Evolutionary conservation across 352 stramenopile species (phyloP).

Genomic region (Pythium brachiatum): DNA sequence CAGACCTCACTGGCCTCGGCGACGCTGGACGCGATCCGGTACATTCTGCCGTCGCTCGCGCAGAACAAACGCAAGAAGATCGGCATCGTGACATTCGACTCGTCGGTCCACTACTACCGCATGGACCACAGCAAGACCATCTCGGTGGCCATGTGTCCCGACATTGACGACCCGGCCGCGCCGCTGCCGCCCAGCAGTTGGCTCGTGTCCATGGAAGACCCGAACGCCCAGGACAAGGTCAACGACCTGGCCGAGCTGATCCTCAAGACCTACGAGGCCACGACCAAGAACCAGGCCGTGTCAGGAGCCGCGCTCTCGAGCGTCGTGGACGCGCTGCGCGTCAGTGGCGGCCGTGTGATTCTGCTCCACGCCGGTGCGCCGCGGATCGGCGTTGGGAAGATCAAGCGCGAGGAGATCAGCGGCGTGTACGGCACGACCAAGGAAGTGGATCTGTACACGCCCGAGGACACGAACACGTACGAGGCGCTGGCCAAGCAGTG

Average conservation of each 20-base stretch:
- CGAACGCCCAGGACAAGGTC: slow-evolving; percentile 66
- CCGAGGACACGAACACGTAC: slow-evolving; percentile 65
- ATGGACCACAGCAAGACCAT: slow-evolving; percentile 70
- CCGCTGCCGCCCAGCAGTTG: slow-evolving; percentile 73
- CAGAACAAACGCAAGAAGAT: slow-evolving; percentile 86
- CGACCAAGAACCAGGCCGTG: slow-evolving; percentile 75
- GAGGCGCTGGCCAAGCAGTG: slow-evolving; percentile 62
- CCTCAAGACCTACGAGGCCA: slow-evolving; percentile 60
- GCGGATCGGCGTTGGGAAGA: slow-evolving; percentile 66
- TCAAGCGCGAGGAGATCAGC: slow-evolving; percentile 80
- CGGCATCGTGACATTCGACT: slow-evolving; percentile 87
- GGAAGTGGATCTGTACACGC: slow-evolving; percentile 83
- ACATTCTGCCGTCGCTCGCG: slow-evolving; percentile 66
- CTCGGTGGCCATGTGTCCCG: slow-evolving; percentile 72
- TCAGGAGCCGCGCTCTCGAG: slow-evolving; percentile 76
- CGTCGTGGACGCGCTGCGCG: slow-evolving; percentile 64
- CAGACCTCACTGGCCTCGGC: slow-evolving; percentile 64
- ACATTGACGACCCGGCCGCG: slow-evolving; percentile 77
- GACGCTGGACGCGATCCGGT: slow-evolving; percentile 73
- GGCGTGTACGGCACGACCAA: slow-evolving; percentile 81
- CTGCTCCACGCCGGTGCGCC: slow-evolving; percentile 77
- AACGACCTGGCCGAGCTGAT: slow-evolving; percentile 68
- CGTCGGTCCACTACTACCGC: slow-evolving; percentile 82
- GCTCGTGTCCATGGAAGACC: slow-evolving; percentile 83
- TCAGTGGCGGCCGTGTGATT: slow-evolving; percentile 63